Percentiles rank a stretch among this genome's conserved stretches.
phyloP scores from a whole-genome alignment of 2,329 filamentous ascomycete genomes.

The Alternaria atra region DNA sequence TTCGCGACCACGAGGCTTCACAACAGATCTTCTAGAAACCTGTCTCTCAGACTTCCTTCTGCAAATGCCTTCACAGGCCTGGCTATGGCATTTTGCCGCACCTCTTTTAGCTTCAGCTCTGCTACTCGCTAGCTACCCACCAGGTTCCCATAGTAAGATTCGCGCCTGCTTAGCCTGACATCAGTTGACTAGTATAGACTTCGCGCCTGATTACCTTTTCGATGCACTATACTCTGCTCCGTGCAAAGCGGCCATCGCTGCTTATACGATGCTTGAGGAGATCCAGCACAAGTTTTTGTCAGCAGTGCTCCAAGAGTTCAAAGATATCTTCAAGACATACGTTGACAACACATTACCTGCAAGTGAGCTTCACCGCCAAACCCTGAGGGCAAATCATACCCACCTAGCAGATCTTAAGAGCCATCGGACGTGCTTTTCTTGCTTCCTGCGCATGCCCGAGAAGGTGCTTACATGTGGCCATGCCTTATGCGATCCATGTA shows the following conservation, averaged over 20 bases:
- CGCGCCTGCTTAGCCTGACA: not conserved
- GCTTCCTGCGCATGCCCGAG: constrained; percentile 25
- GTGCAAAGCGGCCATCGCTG: constrained; percentile 11
- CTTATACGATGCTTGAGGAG: constrained; percentile 9
- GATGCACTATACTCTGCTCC: constrained; percentile 8
- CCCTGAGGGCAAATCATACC: constrained; percentile 6
- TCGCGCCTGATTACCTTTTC: constrained; percentile 19
- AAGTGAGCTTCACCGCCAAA: constrained; percentile 1
- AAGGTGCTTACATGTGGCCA: constrained; percentile 23
- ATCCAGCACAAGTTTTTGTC: constrained; percentile 16
- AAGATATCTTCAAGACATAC: not conserved
- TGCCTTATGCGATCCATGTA: constrained; percentile 20
- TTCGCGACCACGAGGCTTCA: constrained; percentile 28
- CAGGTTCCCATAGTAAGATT: constrained; percentile 30
- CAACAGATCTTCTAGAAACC: constrained; percentile 17
- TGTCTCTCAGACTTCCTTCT: constrained; percentile 32
- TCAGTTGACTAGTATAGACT: constrained; percentile 10
- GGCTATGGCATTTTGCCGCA: constrained; percentile 29
- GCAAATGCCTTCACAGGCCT: constrained; percentile 31
- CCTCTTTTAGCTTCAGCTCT: constrained; percentile 38
- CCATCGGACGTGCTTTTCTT: constrained; percentile 23
- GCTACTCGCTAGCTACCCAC: constrained; percentile 34
- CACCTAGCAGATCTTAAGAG: constrained; percentile 21
- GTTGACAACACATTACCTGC: not conserved
- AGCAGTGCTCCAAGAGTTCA: not conserved